Base-by-base conservation (phyloP, 1,139 yeast genomes). In the Diutina catenulata region DNA sequence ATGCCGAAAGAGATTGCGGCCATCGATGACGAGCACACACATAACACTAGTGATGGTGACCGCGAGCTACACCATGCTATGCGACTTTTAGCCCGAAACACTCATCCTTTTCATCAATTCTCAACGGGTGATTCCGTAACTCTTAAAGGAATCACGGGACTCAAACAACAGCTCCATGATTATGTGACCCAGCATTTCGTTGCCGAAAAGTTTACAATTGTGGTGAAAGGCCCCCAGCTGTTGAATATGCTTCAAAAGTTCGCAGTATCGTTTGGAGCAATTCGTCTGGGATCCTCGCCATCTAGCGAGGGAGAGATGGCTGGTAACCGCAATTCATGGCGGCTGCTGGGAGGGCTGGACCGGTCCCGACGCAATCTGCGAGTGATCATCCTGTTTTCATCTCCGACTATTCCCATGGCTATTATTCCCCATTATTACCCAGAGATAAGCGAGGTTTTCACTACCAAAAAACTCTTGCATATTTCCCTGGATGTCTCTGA, bases 191-290 rank as follows among this genome's bases (percentile, higher is more conserved):
- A 41, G 0, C 46, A 62, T 39, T 73, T 58, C 41, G 37, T 39
- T 4, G 51, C 70, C 0, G 49, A 51, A 5, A 75, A 65, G 37
- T 70, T 76, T 70, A 57, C 73, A 0, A 40, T 80, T 24, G 82
- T 79, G 1, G 46, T 80, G 2, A 64, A 70, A 45, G 80, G 87
- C 0, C 76, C 84, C 0, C 80, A 77, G 42, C 75, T 87, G 0
- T 47, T 78, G 32, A 75, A 76, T 43, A 54, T 59, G 27, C 51
- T 80, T 31, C 73, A 70, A 38, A 78, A 73, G 46, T 42, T 75
- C 15, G 76, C 75, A 0, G 36, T 62, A 2, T 35, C 52, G 60
- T 41, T 77, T 78, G 48, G 51, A 56, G 26, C 23, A 7, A 22
- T 10, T 14, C 25, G 39, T 23, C 16, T 13, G 16, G 13, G 18